Conservation (phyloP, 164 flowering plant species). For the Annona squamosa region DNA sequence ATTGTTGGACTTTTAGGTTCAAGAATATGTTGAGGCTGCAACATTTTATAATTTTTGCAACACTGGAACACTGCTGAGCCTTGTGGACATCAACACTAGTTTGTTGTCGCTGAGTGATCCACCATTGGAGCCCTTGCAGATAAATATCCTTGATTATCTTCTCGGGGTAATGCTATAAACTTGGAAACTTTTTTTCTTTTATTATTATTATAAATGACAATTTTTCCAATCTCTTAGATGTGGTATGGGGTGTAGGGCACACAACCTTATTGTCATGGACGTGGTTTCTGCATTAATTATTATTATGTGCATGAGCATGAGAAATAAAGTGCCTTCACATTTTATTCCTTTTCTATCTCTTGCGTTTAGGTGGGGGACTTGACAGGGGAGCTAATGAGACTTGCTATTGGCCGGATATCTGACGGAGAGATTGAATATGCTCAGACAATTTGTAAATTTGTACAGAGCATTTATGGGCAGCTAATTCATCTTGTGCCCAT, state of each 20-base stretch:
- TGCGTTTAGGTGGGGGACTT: constrained; percentile 68
- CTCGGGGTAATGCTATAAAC: constrained; percentile 56
- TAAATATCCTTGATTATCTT: constrained; percentile 79
- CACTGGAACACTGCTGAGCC: constrained; percentile 63
- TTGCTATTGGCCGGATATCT: constrained; percentile 86
- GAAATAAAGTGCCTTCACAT: constrained; percentile 4
- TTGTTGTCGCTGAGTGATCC: constrained; percentile 59
- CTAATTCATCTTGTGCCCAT: constrained; percentile 62
- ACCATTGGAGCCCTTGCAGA: constrained; percentile 70
- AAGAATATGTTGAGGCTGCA: constrained; percentile 95
- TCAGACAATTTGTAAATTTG: constrained; percentile 68
- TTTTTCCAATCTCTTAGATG: background rate
- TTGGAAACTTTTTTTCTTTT: no score
- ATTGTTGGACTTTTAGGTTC: constrained; percentile 47
- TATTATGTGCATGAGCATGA: background rate
- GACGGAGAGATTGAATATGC: constrained; percentile 89
- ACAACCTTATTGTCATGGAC: background rate
- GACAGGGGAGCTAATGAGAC: constrained; percentile 93
- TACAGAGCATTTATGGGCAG: constrained; percentile 75
- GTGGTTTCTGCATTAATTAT: background rate
- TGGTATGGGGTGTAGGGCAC: background rate
- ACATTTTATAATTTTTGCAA: constrained; percentile 76
- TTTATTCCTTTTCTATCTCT: constrained; percentile 5
- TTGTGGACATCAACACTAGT: constrained; percentile 69
- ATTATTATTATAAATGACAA: no score